Conservation (phyloP, 23 red algal genomes). For the Gracilaria vermiculophylla region DNA sequence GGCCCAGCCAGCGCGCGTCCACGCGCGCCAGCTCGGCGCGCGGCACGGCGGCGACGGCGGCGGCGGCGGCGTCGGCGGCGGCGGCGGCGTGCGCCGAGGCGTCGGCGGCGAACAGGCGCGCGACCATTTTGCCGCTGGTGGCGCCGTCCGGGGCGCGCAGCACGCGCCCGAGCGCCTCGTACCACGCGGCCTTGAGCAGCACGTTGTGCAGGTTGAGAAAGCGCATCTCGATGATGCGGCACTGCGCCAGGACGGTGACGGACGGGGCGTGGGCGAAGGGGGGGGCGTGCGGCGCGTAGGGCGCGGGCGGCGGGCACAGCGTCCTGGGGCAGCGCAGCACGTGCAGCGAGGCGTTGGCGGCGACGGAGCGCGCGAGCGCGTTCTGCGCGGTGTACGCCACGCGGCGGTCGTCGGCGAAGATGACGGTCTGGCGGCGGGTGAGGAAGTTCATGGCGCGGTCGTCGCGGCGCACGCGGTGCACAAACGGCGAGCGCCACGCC, state of each 20-base stretch:
- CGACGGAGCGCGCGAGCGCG: constrained; percentile 27
- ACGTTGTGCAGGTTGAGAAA: constrained; percentile 76
- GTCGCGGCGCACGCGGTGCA: constrained; percentile 25
- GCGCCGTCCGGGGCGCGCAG: constrained; percentile 25
- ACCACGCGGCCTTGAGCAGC: constrained; percentile 78
- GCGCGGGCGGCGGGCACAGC: constrained; percentile 42
- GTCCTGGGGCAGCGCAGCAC: constrained; percentile 66
- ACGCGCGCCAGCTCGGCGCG: too few relatives aligned
- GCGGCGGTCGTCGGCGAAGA: constrained; percentile 68
- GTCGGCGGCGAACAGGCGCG: constrained; percentile 17
- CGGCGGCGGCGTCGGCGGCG: too few relatives aligned
- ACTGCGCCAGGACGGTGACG: constrained; percentile 16
- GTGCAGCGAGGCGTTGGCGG: constrained; percentile 47
- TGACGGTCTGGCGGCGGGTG: constrained; percentile 60
- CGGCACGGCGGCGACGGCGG: too few relatives aligned
- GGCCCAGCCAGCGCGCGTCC: neutral
- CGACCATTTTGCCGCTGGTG: constrained; percentile 79
- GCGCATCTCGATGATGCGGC: constrained; percentile 62
- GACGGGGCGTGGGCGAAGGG: neutral
- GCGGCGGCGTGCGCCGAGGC: too few relatives aligned
- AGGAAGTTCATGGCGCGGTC: constrained; percentile 74
- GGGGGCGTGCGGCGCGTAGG: neutral
- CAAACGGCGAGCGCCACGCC: constrained; percentile 46
- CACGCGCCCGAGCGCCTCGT: constrained; percentile 67
- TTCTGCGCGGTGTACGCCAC: constrained; percentile 38